Evolutionary conservation across 768 basidiomycete genomes (phyloP).

Genomic region (Pisolithus tinctorius): DNA sequence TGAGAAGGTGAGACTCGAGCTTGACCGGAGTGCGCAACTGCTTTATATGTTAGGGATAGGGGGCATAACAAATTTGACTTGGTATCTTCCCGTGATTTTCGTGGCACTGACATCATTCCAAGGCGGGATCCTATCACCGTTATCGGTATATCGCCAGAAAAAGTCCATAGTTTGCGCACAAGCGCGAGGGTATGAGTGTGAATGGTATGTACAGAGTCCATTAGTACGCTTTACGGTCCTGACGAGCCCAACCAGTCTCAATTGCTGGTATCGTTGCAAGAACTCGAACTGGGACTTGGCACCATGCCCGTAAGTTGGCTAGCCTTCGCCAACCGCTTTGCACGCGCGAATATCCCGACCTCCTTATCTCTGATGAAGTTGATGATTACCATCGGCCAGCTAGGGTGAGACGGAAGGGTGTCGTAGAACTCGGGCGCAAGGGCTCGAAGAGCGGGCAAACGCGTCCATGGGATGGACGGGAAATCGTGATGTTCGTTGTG

Average conservation of each 20-base stretch:
- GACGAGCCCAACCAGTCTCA: slow-evolving; percentile 2
- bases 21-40: too few relatives aligned
- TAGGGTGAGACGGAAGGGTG: slow-evolving; percentile 75
- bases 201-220: slow-evolving; percentile 4
- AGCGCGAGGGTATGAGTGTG: too few relatives aligned
- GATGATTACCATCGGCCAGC: slow-evolving; percentile 91
- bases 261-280: slow-evolving; percentile 10
- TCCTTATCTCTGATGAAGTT: slow-evolving; percentile 90
- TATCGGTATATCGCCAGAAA: too few relatives aligned
- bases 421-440: slow-evolving; percentile 94
- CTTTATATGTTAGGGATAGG: too few relatives aligned
- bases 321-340: slow-evolving; percentile 59
- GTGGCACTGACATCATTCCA: too few relatives aligned
- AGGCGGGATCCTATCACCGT: too few relatives aligned
- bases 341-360: slow-evolving; percentile 84
- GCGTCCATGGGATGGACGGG: slow-evolving; percentile 93
- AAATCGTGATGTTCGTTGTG: slow-evolving; percentile 99
- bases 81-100: too few relatives aligned
- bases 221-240: slow-evolving; percentile 2
- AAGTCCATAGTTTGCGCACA: too few relatives aligned
- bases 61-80: too few relatives aligned
- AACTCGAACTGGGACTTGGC: slow-evolving; percentile 7
- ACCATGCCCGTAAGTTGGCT: slow-evolving; percentile 12
- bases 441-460: slow-evolving; percentile 71
- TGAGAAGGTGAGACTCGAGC: too few relatives aligned